Evolutionary conservation across 2,329 filamentous ascomycete genomes (phyloP).

Genomic region (Diaporthe eres): DNA sequence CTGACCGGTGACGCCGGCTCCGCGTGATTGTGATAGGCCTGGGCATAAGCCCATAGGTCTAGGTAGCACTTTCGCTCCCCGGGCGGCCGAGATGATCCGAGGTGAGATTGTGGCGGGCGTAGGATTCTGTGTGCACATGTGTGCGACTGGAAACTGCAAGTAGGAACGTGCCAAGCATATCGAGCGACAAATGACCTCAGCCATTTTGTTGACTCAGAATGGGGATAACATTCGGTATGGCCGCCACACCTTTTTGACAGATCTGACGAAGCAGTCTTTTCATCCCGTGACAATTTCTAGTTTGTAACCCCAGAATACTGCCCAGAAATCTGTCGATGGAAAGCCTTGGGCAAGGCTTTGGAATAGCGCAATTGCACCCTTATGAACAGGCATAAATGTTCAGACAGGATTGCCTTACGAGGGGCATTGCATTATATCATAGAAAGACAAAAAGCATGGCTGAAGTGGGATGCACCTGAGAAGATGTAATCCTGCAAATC

Average conservation of each 20-base stretch:
- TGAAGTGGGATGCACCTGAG: not conserved
- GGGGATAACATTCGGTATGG: not conserved
- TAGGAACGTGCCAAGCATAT: not conserved
- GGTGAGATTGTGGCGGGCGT: not conserved
- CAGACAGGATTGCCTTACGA: not conserved
- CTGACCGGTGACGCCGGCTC: not conserved
- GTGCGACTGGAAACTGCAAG: not conserved
- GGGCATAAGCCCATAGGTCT: not conserved
- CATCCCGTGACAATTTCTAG: not conserved
- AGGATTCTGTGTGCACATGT: not conserved
- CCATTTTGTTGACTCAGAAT: slow-evolving; percentile 21
- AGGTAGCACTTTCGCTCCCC: not conserved
- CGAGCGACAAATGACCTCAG: not conserved
- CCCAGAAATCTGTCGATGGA: not conserved
- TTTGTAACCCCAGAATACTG: not conserved
- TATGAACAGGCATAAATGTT: no score
- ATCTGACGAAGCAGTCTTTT: not conserved
- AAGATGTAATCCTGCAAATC: not conserved
- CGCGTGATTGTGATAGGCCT: not conserved
- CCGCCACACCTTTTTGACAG: not conserved
- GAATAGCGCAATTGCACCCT: not conserved
- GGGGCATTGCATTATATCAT: not conserved
- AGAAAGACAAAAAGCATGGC: not conserved
- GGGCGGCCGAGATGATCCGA: not conserved
- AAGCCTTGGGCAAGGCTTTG: no score